Evolutionary conservation across 2,329 filamentous ascomycete genomes (phyloP).

Genomic region (Penicillium sp.): DNA sequence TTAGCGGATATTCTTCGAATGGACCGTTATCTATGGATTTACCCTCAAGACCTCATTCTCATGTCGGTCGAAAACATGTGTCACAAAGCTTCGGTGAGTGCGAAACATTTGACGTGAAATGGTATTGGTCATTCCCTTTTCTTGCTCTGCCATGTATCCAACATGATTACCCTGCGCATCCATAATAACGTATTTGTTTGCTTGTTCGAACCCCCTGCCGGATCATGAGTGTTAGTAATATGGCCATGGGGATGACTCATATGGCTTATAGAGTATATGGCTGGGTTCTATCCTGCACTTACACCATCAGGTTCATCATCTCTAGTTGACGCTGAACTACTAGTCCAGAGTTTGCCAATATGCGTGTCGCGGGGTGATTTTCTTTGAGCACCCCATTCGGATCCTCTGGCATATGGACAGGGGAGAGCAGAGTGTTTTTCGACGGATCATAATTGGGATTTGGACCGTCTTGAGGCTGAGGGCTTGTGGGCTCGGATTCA

Average conservation of each 20-base stretch:
- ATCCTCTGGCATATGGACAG: slow-evolving; percentile 63
- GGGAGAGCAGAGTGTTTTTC: slow-evolving; percentile 55
- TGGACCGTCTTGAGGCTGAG: slow-evolving; percentile 34
- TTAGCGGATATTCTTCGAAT: slow-evolving; percentile 6
- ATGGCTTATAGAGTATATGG: too few species aligned
- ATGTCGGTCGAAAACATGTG: slow-evolving; percentile 63
- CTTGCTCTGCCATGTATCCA: slow-evolving; percentile 64
- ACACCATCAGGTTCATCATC: slow-evolving; percentile 64
- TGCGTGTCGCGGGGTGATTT: slow-evolving; percentile 56
- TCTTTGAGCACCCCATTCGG: slow-evolving; percentile 59
- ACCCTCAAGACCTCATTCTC: slow-evolving; percentile 60
- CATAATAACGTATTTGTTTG: slow-evolving; percentile 65
- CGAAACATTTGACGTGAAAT: slow-evolving; percentile 60
- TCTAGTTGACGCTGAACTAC: slow-evolving; percentile 64
- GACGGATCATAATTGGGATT: slow-evolving; percentile 43
- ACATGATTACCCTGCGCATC: slow-evolving; percentile 63
- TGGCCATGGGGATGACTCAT: too few species aligned
- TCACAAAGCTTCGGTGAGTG: slow-evolving; percentile 64
- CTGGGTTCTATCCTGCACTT: slow-evolving; percentile 13
- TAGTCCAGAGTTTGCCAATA: slow-evolving; percentile 61
- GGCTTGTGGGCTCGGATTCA: slow-evolving; percentile 7
- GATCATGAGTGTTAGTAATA: slow-evolving; percentile 1
- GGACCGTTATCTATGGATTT: slow-evolving; percentile 14
- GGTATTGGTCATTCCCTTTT: slow-evolving; percentile 57
- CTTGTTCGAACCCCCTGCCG: slow-evolving; percentile 61